Base-by-base conservation (phyloP, 192 early-diverging fungal species). In the Funneliformis geosporum region DNA sequence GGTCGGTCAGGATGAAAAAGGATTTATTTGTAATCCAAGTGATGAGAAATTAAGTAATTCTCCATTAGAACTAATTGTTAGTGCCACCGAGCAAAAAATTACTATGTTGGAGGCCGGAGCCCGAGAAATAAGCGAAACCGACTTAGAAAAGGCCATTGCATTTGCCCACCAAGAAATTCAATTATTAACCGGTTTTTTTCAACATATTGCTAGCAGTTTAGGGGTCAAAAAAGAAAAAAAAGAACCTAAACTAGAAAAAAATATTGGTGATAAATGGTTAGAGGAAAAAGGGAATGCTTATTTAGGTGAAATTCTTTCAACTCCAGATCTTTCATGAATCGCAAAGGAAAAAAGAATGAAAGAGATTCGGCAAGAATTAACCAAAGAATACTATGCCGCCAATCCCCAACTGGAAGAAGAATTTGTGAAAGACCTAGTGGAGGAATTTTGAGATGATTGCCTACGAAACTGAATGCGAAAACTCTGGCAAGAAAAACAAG, bases 391-490 rank as follows among this genome's bases (percentile, higher is more conserved):
- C n/a, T n/a, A n/a, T n/a, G n/a, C n/a, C n/a, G n/a, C n/a, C n/a
- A n/a, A n/a, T n/a, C n/a, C n/a, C n/a, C n/a, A n/a, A n/a, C n/a
- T n/a, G n/a, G n/a, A n/a, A n/a, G n/a, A n/a, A n/a, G n/a, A 73
- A 44, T 73, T 16, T 73, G 21, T 73, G 9, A 73, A 73, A 46
- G 70, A 46, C 7, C 47, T 73, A 25, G 40, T 44, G 8, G 70
- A 73, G 7, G 9, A 73, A 23, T 7, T 73, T 43, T 73, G 70
- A 16, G 70, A 73, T 46, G 7, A 44, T 46, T 42, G 70, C 47
- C 23, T 73, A n/a, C 70, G 70, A 50, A 73, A 73, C 21, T 73
- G 70, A 73, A 73, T 73, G 70, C 40, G 70, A 38, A 73, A 73
- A 50, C 70, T 73, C 5, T 73, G 70, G 47, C 7, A 73, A 73